phyloP scores from a whole-genome alignment of 2,329 filamentous ascomycete species.

The Coniochaeta sp. region DNA sequence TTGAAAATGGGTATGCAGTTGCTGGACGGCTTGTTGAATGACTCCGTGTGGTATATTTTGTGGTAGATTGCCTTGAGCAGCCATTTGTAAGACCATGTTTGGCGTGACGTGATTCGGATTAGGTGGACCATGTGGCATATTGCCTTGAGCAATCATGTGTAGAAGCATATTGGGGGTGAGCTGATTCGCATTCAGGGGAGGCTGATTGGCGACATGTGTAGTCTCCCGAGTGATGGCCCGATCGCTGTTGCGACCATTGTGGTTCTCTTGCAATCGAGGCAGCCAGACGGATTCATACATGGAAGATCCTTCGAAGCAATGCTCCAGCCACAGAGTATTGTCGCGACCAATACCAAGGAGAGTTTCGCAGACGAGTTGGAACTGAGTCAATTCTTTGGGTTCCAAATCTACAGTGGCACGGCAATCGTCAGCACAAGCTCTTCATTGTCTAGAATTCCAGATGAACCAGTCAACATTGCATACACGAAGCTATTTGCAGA shows the following conservation, averaged over 20 bases:
- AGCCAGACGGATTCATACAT: slow-evolving; percentile 50
- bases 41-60: not conserved
- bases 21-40: not conserved
- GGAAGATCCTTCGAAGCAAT: slow-evolving; percentile 64
- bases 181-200: slow-evolving; percentile 20
- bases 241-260: slow-evolving; percentile 16
- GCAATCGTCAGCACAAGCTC: not conserved
- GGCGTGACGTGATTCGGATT: not conserved
- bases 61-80: not conserved
- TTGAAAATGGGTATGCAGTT: not conserved
- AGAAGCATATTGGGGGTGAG: not conserved
- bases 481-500: not conserved
- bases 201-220: not conserved
- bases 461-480: not conserved
- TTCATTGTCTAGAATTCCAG: not conserved
- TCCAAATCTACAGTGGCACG: slow-evolving; percentile 44
- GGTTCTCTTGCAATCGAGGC: not conserved
- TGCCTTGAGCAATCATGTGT: not conserved
- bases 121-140: not conserved
- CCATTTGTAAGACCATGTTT: not conserved
- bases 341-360: slow-evolving; percentile 65
- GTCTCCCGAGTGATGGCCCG: slow-evolving; percentile 17
- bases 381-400: slow-evolving; percentile 53
- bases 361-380: slow-evolving; percentile 62
- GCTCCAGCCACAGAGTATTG: slow-evolving; percentile 65